phyloP scores from a whole-genome alignment of 2,329 filamentous ascomycete species.

The Claviceps sp. region DNA sequence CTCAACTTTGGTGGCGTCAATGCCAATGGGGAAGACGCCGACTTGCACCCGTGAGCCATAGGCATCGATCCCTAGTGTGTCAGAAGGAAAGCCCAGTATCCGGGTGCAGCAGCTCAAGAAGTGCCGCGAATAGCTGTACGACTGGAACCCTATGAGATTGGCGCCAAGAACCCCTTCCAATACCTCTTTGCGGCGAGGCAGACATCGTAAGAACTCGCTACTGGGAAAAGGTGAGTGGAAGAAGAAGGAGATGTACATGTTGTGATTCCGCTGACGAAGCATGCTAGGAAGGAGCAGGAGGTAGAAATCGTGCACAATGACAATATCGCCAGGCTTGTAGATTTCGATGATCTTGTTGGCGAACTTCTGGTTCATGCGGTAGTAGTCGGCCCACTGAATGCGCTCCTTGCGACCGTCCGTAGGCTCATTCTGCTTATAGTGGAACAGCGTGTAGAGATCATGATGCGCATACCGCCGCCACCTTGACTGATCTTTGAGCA shows the following conservation, averaged over 20 bases:
- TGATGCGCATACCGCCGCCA: slow-evolving; percentile 89
- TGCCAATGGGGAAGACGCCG: slow-evolving; percentile 88
- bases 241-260: slow-evolving; percentile 91
- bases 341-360: slow-evolving; percentile 77
- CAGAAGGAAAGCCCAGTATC: slow-evolving; percentile 80
- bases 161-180: slow-evolving; percentile 80
- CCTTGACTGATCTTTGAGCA: slow-evolving; percentile 66
- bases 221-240: slow-evolving; percentile 90
- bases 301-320: slow-evolving; percentile 91
- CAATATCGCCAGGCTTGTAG: slow-evolving; percentile 85
- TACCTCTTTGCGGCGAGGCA: slow-evolving; percentile 79
- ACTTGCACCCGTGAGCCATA: slow-evolving; percentile 83
- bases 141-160: slow-evolving; percentile 91
- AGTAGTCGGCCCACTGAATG: slow-evolving; percentile 82
- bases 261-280: slow-evolving; percentile 70
- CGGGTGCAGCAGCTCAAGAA: slow-evolving; percentile 90
- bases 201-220: slow-evolving; percentile 84
- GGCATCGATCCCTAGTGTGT: slow-evolving; percentile 71
- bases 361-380: slow-evolving; percentile 83
- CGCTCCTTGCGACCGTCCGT: slow-evolving; percentile 72
- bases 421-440: slow-evolving; percentile 91
- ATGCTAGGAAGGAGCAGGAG: slow-evolving; percentile 80
- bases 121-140: slow-evolving; percentile 87
- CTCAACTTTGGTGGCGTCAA: slow-evolving; percentile 73
- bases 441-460: slow-evolving; percentile 83